Evolutionary conservation across 768 basidiomycete genomes (phyloP), one percentile per base, ranked within the genome.

Genomic region (Tricholoma hemisulphureum): DNA sequence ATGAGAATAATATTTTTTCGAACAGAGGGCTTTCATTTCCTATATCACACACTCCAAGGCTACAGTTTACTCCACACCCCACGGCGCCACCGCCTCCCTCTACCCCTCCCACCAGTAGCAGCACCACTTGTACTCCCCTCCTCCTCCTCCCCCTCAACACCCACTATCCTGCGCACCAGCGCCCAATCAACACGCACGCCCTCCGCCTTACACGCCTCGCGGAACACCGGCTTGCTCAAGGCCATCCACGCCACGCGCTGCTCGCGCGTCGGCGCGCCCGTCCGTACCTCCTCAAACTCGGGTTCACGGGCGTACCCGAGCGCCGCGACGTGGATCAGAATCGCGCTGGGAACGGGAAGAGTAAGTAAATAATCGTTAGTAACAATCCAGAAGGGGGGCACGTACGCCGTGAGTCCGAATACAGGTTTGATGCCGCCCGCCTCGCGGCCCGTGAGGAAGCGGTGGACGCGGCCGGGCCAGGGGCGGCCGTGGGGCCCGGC

Each of bases 371-470:
- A 24, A 32, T 34, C 39, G 20, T 23, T 18, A 54, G 7, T 16
- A 29, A 16, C 26, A 35, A 31, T 18, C 24, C 46, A 31, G 59
- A 54, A 37, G 18, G 48, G 24, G 31, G 43, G 9, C 6, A 81
- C 89, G 61, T 68, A 95, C 92, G 93, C 85, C 26, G 93, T 96
- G 8, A 96, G 72, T 7, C 93, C 93, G 62, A 86, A 91, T 0
- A 95, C 83, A n/a, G 93, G 93, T 65, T 93, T 95, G 13, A 92
- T 82, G 0, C 93, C 93, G 13, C 87, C 86, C 2, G 81, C 84
- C 68, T 96, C 93, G 39, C 93, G 76, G 0, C 94, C 94, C 1
- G 93, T 96, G 51, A 94, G 76, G 75, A 96, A 96, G 16, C 79
- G 76, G 71, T 95, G 93, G 61, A 85, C 78, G 21, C 91, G 83